Evolutionary conservation across 257 asterid genomes (phyloP).

Genomic region (Capsicum rhomboideum): DNA sequence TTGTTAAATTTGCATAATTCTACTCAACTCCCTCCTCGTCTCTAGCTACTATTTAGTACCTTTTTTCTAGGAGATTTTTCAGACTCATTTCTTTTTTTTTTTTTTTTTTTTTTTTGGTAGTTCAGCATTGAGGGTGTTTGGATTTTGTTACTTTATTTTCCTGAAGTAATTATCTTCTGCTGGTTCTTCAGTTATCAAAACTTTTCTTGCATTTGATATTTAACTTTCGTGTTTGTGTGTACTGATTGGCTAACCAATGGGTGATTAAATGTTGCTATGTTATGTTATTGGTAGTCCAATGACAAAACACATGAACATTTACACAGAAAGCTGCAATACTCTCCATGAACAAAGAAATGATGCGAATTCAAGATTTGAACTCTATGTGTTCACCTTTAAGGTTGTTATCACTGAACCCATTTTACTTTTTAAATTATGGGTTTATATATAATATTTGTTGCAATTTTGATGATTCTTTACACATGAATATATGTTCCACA

Average conservation of each 20-base stretch:
- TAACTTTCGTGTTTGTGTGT: not conserved
- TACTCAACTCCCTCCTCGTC: not conserved
- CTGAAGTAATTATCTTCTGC: not conserved
- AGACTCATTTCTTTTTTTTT: not conserved
- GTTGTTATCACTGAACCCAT: no score
- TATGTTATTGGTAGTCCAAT: slow-evolving; percentile 29
- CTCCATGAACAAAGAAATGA: no score
- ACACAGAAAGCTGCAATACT: no score
- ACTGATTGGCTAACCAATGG: not conserved
- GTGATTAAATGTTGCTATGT: not conserved
- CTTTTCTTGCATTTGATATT: not conserved
- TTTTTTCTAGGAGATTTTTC: not conserved
- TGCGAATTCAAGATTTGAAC: no score
- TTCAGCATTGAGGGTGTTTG: not conserved
- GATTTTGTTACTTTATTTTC: not conserved
- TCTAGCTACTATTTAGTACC: no score
- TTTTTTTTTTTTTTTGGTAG: not conserved
- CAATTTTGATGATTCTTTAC: no score
- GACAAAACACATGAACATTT: no score
- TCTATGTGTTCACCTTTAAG: no score
- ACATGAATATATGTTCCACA: no score
- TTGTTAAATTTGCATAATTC: not conserved
- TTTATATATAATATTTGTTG: no score
- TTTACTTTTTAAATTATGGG: no score
- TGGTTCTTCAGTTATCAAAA: not conserved